Evolutionary conservation across 83 land plant genomes (phyloP), one percentile per base, ranked within the genome.

Genomic region (Thuja plicata): DNA sequence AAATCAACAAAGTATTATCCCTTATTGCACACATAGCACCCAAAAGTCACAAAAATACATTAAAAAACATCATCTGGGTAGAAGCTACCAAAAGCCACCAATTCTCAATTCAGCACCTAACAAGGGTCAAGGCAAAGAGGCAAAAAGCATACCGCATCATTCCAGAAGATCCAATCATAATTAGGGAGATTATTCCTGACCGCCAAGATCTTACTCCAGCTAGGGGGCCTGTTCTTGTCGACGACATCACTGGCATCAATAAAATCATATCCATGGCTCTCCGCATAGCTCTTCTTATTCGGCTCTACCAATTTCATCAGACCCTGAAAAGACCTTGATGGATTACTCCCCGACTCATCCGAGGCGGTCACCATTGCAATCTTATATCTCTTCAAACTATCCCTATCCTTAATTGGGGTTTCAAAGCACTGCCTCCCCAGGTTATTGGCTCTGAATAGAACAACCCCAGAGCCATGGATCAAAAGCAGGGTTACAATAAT

Each of bases 141-240:
- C 27, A 45, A 41, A 82, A 46, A n/a, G 8, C 94, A 84, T 88
- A 94, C 95, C 54, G 94, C 95, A 88, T 94, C 96, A 89, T 94
- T 92, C 96, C 95, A 95, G 79, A 95, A 92, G 79, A 95, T 91
- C 96, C 96, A 95, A 60, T 95, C 95, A 76, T 94, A 92, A 8
- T 85, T 30, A 46, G 86, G 85, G 19, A 95, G 88, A 60, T 87
- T 87, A 43, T 90, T 88, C 55, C 88, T 88, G 40, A 95, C 94
- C 54, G 95, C 96, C 82, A 89, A 80, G 89, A 95, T 95, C 89
- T 95, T 95, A 89, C 96, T 95, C 96, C 96, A 95, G 91, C 93
- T 95, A 74, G 95, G 92, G 50, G 96, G 96, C 54, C 96, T 92
- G 78, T 81, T 74, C 45, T 62, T 86, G 82, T 95, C 96, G 76